Evolutionary conservation across 129 eudicot genomes (phyloP), one percentile per base, ranked within the genome.

Genomic region (Erigeron canadensis): DNA sequence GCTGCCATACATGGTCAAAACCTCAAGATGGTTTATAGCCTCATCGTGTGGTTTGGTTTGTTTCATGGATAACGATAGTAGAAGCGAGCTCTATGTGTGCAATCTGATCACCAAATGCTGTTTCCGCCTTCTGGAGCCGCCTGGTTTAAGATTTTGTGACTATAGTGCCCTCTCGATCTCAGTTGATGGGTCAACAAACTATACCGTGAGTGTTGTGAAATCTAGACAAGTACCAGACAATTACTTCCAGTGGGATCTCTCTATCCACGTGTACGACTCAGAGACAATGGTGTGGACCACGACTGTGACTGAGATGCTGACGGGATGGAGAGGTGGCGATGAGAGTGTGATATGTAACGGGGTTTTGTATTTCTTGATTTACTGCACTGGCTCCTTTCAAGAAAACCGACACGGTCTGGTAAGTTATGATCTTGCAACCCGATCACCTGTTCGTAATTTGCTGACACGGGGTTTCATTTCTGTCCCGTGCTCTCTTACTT

Each of bases 311-410:
- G 97, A 95, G 85, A 82, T 88, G 69, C 55, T 95, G 59, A 54
- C 86, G 5, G 97, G 97, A 9, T 90, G 99, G 99, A 75, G 99
- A 70, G 98, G 90, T 2, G 97, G 98, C 8, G 91, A 94, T 46
- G 98, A 89, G 80, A 82, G 97, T 44, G 90, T 94, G 60, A 89
- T 94, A 5, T 89, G 96, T 55, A 79, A 86, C 18, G 96, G 97
- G 75, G 81, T 86, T 48, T 80, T 94, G 77, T 94, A 84, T 79
- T 89, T 89, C 75, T 64, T 94, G 84, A 85, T 94, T 57, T 89
- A 89, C 80, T 84, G 93, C 0, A 86, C 86, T 3, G 89, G 89
- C 7, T 86, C 88, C 19, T 61, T 71, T 45, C 82, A 86, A 0
- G 94, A 87, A 19, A 79, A 62, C 50, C 89, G 99, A 7, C 99